Percentiles rank a stretch among this genome's conserved stretches.
phyloP scores from a whole-genome alignment of 164 flowering plant genomes.

The Cinnamomum chago region DNA sequence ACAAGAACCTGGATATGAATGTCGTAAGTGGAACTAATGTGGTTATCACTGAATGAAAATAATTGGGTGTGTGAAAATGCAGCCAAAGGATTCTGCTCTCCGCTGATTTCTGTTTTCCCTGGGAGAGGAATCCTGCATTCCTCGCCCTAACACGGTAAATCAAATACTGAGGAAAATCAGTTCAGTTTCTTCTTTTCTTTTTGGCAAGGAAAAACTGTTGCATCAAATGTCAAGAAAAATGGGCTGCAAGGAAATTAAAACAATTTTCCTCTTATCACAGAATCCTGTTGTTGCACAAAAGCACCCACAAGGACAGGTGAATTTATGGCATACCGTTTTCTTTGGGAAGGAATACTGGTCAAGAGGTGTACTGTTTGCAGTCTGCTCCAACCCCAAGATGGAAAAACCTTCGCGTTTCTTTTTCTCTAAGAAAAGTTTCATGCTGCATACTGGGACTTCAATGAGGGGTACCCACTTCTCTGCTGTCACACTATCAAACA shows the following conservation, averaged over 20 bases:
- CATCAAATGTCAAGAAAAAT: too few relatives aligned
- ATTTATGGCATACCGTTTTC: constrained; percentile 43
- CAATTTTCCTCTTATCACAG: too few relatives aligned
- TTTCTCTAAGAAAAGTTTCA: constrained; percentile 68
- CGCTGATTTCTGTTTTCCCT: too few relatives aligned
- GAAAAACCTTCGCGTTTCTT: constrained; percentile 85
- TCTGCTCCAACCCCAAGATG: constrained; percentile 94
- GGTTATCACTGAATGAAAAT: neutral
- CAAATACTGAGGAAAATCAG: too few relatives aligned
- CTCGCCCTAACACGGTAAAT: too few relatives aligned
- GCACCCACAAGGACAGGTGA: neutral
- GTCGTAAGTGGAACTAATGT: neutral
- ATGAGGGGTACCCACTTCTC: constrained; percentile 95
- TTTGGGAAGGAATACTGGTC: constrained; percentile 66
- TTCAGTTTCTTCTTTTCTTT: too few relatives aligned
- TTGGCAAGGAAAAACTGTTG: neutral
- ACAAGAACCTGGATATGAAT: constrained; percentile 66
- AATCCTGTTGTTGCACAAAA: too few relatives aligned
- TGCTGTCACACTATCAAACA: constrained; percentile 81
- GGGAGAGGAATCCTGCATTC: too few relatives aligned
- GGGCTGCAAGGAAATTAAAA: too few relatives aligned
- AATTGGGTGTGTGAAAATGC: neutral
- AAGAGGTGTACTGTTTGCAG: constrained; percentile 82
- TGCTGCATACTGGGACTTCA: constrained; percentile 73
- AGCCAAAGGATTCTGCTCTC: neutral